phyloP scores from a whole-genome alignment of 2,329 filamentous ascomycete genomes.

The Scytalidium lignicola region DNA sequence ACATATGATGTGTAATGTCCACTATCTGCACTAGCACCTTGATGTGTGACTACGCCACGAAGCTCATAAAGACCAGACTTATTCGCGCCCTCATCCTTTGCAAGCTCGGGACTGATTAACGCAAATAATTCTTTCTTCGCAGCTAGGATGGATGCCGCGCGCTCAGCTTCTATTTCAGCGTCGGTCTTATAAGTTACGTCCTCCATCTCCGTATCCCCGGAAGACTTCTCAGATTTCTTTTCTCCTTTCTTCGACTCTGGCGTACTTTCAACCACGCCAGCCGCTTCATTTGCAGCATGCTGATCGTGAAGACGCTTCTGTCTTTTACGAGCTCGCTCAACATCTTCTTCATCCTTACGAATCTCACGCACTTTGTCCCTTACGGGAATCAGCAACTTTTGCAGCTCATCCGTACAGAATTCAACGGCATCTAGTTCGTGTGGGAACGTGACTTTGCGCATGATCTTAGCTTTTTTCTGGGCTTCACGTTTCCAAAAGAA shows the following conservation, averaged over 20 bases:
- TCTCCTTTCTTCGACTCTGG: constrained; percentile 33
- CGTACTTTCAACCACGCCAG: constrained; percentile 39
- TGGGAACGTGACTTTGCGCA: constrained; percentile 97
- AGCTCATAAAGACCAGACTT: constrained; percentile 95
- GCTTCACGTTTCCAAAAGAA: constrained; percentile 97
- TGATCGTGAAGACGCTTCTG: constrained; percentile 64
- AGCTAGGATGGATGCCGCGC: constrained; percentile 64
- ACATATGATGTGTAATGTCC: constrained; percentile 98
- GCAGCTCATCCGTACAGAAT: constrained; percentile 89
- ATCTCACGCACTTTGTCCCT: constrained; percentile 94
- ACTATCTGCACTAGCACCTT: constrained; percentile 93
- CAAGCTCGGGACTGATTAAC: constrained; percentile 69
- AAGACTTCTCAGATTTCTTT: constrained; percentile 35
- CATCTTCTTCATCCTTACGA: constrained; percentile 89
- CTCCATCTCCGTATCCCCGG: constrained; percentile 67
- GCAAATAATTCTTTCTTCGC: constrained; percentile 85
- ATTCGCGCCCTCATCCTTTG: constrained; percentile 77
- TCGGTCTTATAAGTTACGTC: constrained; percentile 73
- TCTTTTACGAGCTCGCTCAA: constrained; percentile 85
- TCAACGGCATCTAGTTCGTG: constrained; percentile 89
- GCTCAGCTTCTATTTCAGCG: constrained; percentile 85
- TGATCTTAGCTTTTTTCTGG: constrained; percentile 98
- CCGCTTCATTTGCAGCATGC: constrained; percentile 42
- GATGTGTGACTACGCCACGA: constrained; percentile 89
- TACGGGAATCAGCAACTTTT: constrained; percentile 79